Conservation (phyloP, 177 flowering plant genomes). For the Telopea speciosissima region DNA sequence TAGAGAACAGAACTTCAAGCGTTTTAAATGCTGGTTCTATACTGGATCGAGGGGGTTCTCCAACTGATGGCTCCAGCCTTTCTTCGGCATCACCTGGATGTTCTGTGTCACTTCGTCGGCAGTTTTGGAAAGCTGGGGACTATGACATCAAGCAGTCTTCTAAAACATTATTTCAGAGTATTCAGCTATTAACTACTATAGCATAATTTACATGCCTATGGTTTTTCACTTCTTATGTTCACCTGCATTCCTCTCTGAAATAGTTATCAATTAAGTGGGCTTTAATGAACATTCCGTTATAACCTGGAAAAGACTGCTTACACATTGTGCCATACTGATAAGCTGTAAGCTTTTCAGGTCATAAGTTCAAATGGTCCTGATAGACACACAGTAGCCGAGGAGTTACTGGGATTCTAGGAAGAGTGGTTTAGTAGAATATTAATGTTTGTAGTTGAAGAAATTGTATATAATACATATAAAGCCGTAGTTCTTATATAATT, state of each 20-base stretch:
- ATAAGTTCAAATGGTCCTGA: neutral
- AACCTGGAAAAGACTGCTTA: neutral
- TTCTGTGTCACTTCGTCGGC: slow-evolving; percentile 69
- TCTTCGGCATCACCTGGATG: slow-evolving; percentile 41
- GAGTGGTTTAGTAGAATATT: neutral
- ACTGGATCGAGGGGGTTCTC: slow-evolving; percentile 38
- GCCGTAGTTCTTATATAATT: too few relatives aligned
- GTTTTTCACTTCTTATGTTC: slow-evolving; percentile 2
- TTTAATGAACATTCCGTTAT: neutral
- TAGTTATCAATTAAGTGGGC: neutral
- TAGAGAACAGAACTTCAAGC: slow-evolving; percentile 33
- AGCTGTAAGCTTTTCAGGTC: neutral
- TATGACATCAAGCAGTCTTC: slow-evolving; percentile 40
- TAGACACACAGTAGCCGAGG: neutral
- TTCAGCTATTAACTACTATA: neutral
- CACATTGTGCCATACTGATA: neutral
- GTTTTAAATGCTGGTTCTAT: slow-evolving; percentile 29
- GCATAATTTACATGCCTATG: slow-evolving; percentile 1
- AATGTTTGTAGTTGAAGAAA: neutral
- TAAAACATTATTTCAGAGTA: slow-evolving; percentile 40
- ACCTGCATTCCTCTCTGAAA: neutral
- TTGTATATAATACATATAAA: too few relatives aligned
- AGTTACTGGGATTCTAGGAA: neutral
- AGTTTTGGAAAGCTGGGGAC: slow-evolving; percentile 92
- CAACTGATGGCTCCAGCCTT: slow-evolving; percentile 36